phyloP scores from a whole-genome alignment of 2,329 filamentous ascomycete genomes.

The Pseudocercospora pini-densiflorae region DNA sequence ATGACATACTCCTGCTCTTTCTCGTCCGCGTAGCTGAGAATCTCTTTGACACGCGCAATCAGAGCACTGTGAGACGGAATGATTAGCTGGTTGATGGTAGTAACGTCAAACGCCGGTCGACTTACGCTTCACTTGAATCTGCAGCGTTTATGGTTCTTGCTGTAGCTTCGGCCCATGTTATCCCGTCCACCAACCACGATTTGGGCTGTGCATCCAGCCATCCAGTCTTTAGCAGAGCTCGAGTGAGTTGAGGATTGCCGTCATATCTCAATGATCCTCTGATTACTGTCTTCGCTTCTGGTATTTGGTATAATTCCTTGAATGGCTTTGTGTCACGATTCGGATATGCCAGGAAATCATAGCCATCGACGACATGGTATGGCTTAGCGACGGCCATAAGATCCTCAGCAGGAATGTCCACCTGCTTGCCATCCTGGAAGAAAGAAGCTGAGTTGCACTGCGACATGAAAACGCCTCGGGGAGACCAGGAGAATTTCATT shows the following conservation, averaged over 20 bases:
- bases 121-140: neutral
- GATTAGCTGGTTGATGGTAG: too few species aligned
- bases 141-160: neutral
- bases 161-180: neutral
- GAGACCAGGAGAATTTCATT: conserved; percentile 1
- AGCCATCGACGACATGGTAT: neutral
- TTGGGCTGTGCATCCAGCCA: neutral
- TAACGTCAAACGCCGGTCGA: neutral
- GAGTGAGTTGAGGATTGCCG: neutral
- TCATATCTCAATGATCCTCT: neutral
- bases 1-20: neutral
- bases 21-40: neutral
- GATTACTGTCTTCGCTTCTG: neutral
- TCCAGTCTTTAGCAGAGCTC: neutral
- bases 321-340: neutral
- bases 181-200: neutral
- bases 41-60: neutral
- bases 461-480: neutral
- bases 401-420: neutral
- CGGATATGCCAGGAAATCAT: neutral
- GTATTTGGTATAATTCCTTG: neutral
- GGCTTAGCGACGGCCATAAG: neutral
- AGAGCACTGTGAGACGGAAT: neutral
- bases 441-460: conserved; percentile 2
- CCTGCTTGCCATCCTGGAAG: neutral